Evolutionary conservation across 805 yeast genomes (phyloP), one percentile per base, ranked within the genome.

Genomic region (Wickerhamiella vanderwaltii): DNA sequence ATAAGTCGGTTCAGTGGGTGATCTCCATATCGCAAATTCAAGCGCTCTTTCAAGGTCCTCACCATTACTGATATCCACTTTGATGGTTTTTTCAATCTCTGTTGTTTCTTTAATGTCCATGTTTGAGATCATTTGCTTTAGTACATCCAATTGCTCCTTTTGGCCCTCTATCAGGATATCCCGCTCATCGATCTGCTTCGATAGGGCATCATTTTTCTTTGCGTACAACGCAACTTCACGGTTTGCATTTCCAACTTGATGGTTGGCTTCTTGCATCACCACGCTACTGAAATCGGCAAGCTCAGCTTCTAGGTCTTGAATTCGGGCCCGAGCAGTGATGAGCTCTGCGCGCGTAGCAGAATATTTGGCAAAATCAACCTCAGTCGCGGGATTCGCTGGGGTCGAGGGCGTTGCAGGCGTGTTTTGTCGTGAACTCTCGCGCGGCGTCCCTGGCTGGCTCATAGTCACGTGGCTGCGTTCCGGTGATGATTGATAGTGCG

Each of bases 171-270:
- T 68, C 11, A 84, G 69, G 12, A 64, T 58, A 52, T 84, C 85
- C 54, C 77, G 77, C 56, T 85, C 95, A 28, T 66, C 85, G 51
- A 44, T 46, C 13, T 75, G 58, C 31, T 67, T 67, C 35, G 70
- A 70, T 22, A 84, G 64, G 41, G 74, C 79, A 20, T 60, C 65
- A 46, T 84, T 61, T 61, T 86, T 94, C 28, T 69, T 69, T 48
- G 73, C 76, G 43, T 82, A 60, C 37, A 75, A 69, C 11, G 71
- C 79, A 29, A 84, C 68, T 12, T 81, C 68, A n/a, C 66, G 57
- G 52, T 85, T 83, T 52, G 78, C 79, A 53, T 85, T 94, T 26
- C 68, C 86, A 48, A 82, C 67, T 56, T 81, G 88, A 62, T 71
- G 79, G 63, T 82, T 79, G n/a, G 76, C 73, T 38, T 72, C 59